Evolutionary conservation across 352 stramenopile genomes (phyloP).

Genomic region (Phytophthora constricta): DNA sequence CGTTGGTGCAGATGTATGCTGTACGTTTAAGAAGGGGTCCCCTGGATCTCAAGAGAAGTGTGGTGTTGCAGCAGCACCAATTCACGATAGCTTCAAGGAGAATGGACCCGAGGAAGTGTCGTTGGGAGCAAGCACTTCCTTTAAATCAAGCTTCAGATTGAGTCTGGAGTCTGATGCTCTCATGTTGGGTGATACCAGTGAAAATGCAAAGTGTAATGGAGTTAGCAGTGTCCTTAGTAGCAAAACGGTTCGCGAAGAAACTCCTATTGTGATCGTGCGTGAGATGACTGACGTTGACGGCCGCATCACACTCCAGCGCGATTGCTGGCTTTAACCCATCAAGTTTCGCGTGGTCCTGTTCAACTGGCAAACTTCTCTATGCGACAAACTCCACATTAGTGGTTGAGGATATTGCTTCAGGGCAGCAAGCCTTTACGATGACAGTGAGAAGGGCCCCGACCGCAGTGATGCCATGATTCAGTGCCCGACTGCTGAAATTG

Average conservation of each 20-base stretch:
- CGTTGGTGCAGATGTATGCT: not conserved
- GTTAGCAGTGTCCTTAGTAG: slow-evolving; percentile 19
- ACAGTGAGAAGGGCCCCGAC: slow-evolving; percentile 1
- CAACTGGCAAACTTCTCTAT: slow-evolving; percentile 41
- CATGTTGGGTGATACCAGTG: slow-evolving; percentile 18
- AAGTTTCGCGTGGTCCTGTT: slow-evolving; percentile 42
- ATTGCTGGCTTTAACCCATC: slow-evolving; percentile 24
- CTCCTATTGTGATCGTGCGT: slow-evolving; percentile 2
- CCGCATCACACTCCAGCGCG: slow-evolving; percentile 14
- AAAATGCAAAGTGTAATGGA: not conserved
- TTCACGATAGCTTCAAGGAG: not conserved
- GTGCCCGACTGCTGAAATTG: slow-evolving; percentile 23
- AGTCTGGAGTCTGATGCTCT: slow-evolving; percentile 47
- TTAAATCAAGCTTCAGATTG: slow-evolving; percentile 46
- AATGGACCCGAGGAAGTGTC: slow-evolving; percentile 18
- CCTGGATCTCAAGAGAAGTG: too few relatives aligned
- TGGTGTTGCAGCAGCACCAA: not conserved
- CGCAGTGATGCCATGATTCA: not conserved
- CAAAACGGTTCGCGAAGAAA: slow-evolving; percentile 1
- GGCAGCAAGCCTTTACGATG: slow-evolving; percentile 32
- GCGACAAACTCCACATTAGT: slow-evolving; percentile 29
- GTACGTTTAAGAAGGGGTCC: too few relatives aligned
- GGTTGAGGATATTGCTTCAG: slow-evolving; percentile 44
- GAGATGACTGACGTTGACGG: not conserved
- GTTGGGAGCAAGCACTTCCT: slow-evolving; percentile 21